A percentile compares a stretch with the other conserved stretches of the same genome.
Evolutionary conservation across 2,329 filamentous ascomycete species (phyloP).

Genomic region (Aspergillus eucalypticola): DNA sequence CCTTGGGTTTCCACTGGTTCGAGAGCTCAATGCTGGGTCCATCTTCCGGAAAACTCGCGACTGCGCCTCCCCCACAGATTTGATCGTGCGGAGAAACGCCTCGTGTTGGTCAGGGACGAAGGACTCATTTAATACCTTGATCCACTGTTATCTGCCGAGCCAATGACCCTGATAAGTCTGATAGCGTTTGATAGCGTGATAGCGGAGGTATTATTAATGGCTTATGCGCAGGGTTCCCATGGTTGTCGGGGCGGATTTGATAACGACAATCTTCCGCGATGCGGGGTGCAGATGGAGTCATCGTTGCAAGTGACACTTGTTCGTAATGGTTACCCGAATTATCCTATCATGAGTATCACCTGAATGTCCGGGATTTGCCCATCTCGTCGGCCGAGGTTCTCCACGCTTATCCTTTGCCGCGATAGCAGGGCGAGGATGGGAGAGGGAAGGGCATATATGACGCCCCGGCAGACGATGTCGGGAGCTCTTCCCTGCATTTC

Average conservation of each 20-base stretch:
- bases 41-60: neutral
- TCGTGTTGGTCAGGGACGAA: neutral
- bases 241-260: neutral
- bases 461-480: neutral
- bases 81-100: constrained; percentile 19
- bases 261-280: neutral
- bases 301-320: constrained; percentile 3
- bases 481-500: neutral
- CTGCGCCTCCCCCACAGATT: constrained; percentile 23
- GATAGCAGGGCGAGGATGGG: too few species aligned
- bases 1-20: neutral
- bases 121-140: neutral
- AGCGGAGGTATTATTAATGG: neutral
- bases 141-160: constrained; percentile 15
- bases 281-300: constrained; percentile 12
- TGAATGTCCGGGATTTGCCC: neutral
- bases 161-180: neutral
- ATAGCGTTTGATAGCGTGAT: neutral
- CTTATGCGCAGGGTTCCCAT: neutral
- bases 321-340: neutral
- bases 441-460: neutral
- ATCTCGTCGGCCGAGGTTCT: neutral
- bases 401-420: neutral
- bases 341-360: constrained; percentile 1
- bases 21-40: neutral